Base-by-base conservation (phyloP, 2,329 filamentous ascomycete genomes). In the Mycosphaerella sp. region DNA sequence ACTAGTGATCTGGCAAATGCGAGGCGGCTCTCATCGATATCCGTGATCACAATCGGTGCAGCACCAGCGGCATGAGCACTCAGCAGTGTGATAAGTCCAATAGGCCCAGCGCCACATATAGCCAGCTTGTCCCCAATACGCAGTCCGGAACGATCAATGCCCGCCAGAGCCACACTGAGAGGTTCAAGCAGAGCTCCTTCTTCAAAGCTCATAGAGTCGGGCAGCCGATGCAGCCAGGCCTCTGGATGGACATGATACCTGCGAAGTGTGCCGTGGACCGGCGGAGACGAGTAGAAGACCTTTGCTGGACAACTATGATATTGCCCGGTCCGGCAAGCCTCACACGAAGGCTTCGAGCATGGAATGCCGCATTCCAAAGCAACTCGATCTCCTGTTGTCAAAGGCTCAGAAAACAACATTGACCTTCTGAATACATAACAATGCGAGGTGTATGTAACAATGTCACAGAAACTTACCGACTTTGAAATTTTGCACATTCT, bases 111-210 rank as follows among this genome's bases (percentile, higher is more conserved):
- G 13, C 69, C 65, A 49, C 66, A 62, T 44, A 70, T 67, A 53
- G 70, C 56, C 4, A 73, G 56, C 8, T 64, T 60, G 44, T 73
- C 63, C 0, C 73, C 74, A 0, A 73, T 60, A 17, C 62, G 61
- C 2, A 76, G 53, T 1, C 64, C 67, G 1, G 69, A 67, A 5
- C 69, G 65, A 16, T 73, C 64, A 6, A 73, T 67, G 0, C 69
- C 67, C 25, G 75, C 73, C 1, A 78, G 67, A 2, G 74, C 75
- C 2, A 76, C 72, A 13, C 69, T 68, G 8, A 77, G 61, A 6
- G 76, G 75, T 62, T 78, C 76, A 8, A 77, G 67, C 4, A 78
- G 64, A 0, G 70, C 70, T 0, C 71, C 73, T 47, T 76, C 73
- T 28, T 71, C 64, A 35, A 71, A 68, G 5, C 60, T 64, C 10